Base-by-base conservation (phyloP, 805 yeast species). In the Ogataea trehalophila region DNA sequence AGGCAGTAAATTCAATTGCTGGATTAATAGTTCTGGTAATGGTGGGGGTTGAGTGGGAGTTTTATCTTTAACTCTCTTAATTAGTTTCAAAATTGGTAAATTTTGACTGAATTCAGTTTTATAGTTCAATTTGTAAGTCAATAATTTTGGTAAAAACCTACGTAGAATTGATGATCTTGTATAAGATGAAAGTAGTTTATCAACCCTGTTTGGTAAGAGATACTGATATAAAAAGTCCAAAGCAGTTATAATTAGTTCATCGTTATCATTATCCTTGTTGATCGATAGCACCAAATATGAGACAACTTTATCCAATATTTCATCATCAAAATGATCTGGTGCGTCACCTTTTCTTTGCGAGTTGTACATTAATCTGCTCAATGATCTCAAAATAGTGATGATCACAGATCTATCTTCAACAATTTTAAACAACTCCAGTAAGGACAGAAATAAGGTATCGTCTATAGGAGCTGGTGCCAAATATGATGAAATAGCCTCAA, bases 151-250 rank as follows among this genome's bases (percentile, higher is more conserved):
- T 44, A 91, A 69, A 45, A 80, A 80, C 23, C 79, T 72, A 47
- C 75, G 71, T 44, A 87, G 65, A 7, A 80, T 72, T 20, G 77
- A 73, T 46, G 75, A 70, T 60, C 83, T 74, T 9, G 71, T 66
- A 20, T 71, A 59, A n/a, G 75, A 67, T 31, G 74, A 68, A 4
- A 79, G 61, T 33, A 86, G 68, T 44, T 73, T 74, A 4, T 76
- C 69, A 15, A 84, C 73, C 64, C 88, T 77, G 34, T 72, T 68
- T 7, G 92, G 85, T 35, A 81, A 72, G 52, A 85, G 72, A 59
- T 80, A 91, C 66, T 88, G 95, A 59, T 87, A 87, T 33, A 94
- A 63, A 62, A 94, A 85, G 62, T 87, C 96, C 53, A 94, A 72
- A 0, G 87, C 79, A 0, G 95, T 84, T 29, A 83, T 70, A 17